Percentiles rank a stretch among this genome's conserved stretches.
These are phyloP conservation scores for Pythium angustatum DNA, from an alignment of 352 stramenopile species.

Conservation along the genomic window DNA sequence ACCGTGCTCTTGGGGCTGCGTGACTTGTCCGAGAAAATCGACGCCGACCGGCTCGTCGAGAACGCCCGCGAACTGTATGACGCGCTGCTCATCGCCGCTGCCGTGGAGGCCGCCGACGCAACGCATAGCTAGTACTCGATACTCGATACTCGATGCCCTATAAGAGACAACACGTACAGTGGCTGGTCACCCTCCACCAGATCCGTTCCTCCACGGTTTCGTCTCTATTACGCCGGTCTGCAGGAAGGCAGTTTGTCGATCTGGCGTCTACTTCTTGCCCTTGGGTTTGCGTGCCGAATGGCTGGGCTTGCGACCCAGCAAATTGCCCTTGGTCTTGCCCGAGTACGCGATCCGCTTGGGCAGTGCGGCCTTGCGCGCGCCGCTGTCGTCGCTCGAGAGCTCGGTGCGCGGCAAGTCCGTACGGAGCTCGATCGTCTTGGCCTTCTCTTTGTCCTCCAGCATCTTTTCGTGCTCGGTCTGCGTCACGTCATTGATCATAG, in stretches of 20 bases:
- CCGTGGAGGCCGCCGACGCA: slow-evolving; percentile 47
- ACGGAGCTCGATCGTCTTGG: slow-evolving; percentile 54
- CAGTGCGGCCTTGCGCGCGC: slow-evolving; percentile 4
- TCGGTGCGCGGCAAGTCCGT: slow-evolving; percentile 73
- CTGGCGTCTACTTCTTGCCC: slow-evolving; percentile 19
- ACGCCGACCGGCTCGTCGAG: slow-evolving; percentile 52
- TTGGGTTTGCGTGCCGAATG: slow-evolving; percentile 29
- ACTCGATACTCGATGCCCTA: too few species aligned
- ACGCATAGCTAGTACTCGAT: too few species aligned
- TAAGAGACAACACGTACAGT: too few species aligned
- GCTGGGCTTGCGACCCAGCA: slow-evolving; percentile 37
- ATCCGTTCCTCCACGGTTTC: too few species aligned
- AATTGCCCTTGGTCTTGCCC: slow-evolving; percentile 33
- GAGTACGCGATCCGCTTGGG: slow-evolving; percentile 33
- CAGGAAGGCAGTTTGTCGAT: not conserved
- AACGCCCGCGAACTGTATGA: slow-evolving; percentile 69
- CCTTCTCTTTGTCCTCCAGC: slow-evolving; percentile 51
- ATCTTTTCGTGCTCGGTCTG: slow-evolving; percentile 76
- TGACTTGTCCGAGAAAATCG: slow-evolving; percentile 52
- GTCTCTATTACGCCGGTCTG: slow-evolving; percentile 7
- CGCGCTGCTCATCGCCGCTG: slow-evolving; percentile 59
- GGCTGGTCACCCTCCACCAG: too few species aligned
- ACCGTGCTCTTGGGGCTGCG: slow-evolving; percentile 59
- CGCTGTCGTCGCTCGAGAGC: slow-evolving; percentile 35
- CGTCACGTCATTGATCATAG: too few species aligned